Conservation (phyloP, 202 grass and related monocot genomes). For the Tripidium arundinaceum region DNA sequence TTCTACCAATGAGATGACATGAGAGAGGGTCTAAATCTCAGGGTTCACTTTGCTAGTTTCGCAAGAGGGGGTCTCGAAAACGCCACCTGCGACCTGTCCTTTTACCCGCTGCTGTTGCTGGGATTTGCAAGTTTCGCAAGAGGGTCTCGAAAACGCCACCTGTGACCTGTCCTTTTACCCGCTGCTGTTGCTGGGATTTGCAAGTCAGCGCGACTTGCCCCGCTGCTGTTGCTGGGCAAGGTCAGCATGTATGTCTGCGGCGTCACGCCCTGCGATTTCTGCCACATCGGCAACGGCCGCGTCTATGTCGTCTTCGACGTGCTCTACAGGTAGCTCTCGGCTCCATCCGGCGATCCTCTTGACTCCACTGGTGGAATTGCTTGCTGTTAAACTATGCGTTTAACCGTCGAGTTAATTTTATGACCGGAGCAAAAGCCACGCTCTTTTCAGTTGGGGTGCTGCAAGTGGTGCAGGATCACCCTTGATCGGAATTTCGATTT, state of each 20-base stretch:
- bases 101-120: no score
- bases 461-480: not conserved
- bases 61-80: no score
- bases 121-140: no score
- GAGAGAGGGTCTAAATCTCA: no score
- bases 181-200: not conserved
- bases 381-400: not conserved
- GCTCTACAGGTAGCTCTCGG: constrained; percentile 45
- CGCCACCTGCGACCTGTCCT: not conserved
- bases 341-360: not conserved
- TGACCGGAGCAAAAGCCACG: no score
- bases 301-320: constrained; percentile 79
- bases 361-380: not conserved
- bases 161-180: no score
- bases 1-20: no score
- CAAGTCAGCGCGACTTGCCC: not conserved
- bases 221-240: no score
- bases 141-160: no score
- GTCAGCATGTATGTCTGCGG: no score
- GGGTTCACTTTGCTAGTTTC: no score
- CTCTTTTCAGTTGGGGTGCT: not conserved
- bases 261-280: constrained; percentile 50
- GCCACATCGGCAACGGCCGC: constrained; percentile 71
- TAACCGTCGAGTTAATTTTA: not conserved
- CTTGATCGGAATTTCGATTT: not conserved